Percentiles rank a stretch among this genome's conserved stretches.
Conservation (phyloP, 2,329 filamentous ascomycete species). For the Ramichloridium luteum region DNA sequence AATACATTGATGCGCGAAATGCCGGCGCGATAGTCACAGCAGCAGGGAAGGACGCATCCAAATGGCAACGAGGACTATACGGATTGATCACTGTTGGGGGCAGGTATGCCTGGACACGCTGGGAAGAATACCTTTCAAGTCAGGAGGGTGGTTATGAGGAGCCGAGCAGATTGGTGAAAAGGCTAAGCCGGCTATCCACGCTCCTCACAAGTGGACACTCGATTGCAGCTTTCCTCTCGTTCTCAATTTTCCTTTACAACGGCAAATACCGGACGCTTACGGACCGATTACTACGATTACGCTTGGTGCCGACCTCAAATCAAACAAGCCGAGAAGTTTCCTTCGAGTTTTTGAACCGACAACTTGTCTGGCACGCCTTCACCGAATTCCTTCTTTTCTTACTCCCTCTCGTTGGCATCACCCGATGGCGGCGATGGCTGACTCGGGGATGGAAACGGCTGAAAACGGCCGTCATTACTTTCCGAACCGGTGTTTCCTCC, state of each 20-base stretch:
- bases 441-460: conserved; percentile 65
- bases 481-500: conserved; percentile 30
- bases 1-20: conserved; percentile 69
- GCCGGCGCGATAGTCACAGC: conserved; percentile 8
- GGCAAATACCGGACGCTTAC: conserved; percentile 84
- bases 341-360: conserved; percentile 93
- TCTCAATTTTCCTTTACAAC: conserved; percentile 81
- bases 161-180: conserved; percentile 38
- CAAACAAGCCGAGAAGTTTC: conserved; percentile 85
- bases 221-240: conserved; percentile 68
- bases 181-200: conserved; percentile 58
- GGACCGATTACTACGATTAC: conserved; percentile 71
- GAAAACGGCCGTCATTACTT: conserved; percentile 53
- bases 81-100: conserved; percentile 78
- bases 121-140: conserved; percentile 74
- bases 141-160: conserved; percentile 61
- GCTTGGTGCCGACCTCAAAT: conserved; percentile 71
- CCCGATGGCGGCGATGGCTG: conserved; percentile 86
- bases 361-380: conserved; percentile 99
- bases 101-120: conserved; percentile 80
- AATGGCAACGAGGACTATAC: conserved; percentile 71
- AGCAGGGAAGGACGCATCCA: conserved; percentile 55
- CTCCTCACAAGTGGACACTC: conserved; percentile 63
- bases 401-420: conserved; percentile 89
- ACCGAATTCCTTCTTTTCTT: conserved; percentile 97